These are phyloP conservation scores for Ceratocystis colombiana DNA, from an alignment of 2,329 filamentous ascomycete species.

Conservation along the genomic window DNA sequence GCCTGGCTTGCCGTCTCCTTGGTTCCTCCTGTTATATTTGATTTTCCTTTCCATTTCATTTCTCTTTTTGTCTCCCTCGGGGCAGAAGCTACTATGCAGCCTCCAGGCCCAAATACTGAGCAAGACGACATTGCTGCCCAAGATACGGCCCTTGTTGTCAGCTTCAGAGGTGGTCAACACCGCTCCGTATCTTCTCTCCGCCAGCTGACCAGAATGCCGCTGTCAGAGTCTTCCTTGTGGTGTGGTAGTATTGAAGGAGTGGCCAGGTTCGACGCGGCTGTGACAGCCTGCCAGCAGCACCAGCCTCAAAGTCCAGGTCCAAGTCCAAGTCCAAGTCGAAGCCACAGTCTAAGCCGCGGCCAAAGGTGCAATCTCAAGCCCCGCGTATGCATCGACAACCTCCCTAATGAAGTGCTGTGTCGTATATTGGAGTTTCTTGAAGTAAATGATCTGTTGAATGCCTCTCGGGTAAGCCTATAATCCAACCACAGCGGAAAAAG, in stretches of 20 bases:
- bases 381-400: conserved; percentile 27
- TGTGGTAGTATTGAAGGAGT: conserved; percentile 1
- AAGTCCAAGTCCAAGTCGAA: neutral
- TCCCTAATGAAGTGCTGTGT: conserved; percentile 49
- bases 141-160: conserved; percentile 11
- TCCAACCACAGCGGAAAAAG: neutral
- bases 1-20: neutral
- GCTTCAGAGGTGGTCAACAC: neutral
- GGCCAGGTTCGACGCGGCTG: neutral
- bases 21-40: neutral
- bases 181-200: neutral
- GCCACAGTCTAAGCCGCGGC: neutral
- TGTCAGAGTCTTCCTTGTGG: conserved; percentile 1
- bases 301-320: neutral
- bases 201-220: conserved; percentile 6
- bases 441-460: conserved; percentile 46
- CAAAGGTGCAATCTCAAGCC: neutral
- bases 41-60: neutral
- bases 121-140: conserved; percentile 10
- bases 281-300: conserved; percentile 9
- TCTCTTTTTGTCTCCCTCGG: neutral
- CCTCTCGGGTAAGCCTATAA: conserved; percentile 42
- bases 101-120: neutral
- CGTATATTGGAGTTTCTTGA: conserved; percentile 48
- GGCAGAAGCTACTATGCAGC: neutral